Conservation (phyloP, 164 flowering plant species). For the Nelumbo lutea region DNA sequence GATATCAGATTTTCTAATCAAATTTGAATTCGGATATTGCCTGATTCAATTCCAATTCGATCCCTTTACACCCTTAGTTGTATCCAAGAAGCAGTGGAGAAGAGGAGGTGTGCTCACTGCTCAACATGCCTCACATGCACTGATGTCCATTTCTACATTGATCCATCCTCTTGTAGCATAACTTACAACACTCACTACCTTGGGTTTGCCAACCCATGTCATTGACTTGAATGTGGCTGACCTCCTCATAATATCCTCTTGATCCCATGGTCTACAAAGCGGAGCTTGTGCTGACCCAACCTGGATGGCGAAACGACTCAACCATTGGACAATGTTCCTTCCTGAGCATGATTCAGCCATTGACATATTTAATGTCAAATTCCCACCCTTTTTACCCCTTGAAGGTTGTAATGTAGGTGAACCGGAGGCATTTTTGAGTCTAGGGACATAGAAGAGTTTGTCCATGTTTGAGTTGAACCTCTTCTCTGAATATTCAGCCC, state of each 20-base stretch:
- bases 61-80: too few relatives aligned
- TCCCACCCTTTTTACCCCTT: conserved; percentile 47
- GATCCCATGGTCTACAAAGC: conserved; percentile 85
- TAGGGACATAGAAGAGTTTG: conserved; percentile 54
- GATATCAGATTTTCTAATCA: too few relatives aligned
- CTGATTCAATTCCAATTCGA: too few relatives aligned
- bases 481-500: conserved; percentile 62
- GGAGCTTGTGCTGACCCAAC: conserved; percentile 33
- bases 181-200: conserved; percentile 81
- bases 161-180: conserved; percentile 98
- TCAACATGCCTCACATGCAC: conserved; percentile 87
- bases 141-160: conserved; percentile 77
- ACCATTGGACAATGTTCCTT: conserved; percentile 13
- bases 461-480: conserved; percentile 61
- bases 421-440: conserved; percentile 16
- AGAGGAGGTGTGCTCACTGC: conserved; percentile 57
- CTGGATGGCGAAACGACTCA: conserved; percentile 18
- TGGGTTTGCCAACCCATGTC: conserved; percentile 97
- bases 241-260: conserved; percentile 71
- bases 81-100: conserved; percentile 74
- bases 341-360: conserved; percentile 25
- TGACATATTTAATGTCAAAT: conserved; percentile 20
- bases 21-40: too few relatives aligned
- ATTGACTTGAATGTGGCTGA: conserved; percentile 87
- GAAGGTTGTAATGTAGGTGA: conserved; percentile 24